phyloP scores from a whole-genome alignment of 2,329 filamentous ascomycete genomes.

The Xenosphaeropsis pyriputrescens region DNA sequence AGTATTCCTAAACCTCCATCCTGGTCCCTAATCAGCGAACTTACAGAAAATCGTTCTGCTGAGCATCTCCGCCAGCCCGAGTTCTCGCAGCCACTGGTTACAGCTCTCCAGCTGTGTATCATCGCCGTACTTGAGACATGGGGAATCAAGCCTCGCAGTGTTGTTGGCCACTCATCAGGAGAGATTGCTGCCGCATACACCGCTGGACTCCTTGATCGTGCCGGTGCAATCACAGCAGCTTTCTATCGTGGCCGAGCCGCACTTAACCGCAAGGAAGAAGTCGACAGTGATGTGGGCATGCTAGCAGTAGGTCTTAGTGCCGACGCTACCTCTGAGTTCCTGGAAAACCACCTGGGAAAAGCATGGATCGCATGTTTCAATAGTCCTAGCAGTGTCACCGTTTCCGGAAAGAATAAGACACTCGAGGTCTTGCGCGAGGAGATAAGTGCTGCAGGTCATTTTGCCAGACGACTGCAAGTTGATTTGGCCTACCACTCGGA shows the following conservation, averaged over 20 bases:
- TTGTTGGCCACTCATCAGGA: conserved; percentile 16
- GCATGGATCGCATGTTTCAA: conserved; percentile 19
- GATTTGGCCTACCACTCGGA: conserved; percentile 25
- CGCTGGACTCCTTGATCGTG: conserved; percentile 8
- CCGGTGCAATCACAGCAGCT: conserved; percentile 7
- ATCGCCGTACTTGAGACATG: too few relatives aligned
- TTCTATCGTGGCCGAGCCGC: conserved; percentile 9
- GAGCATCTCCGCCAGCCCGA: conserved; percentile 1
- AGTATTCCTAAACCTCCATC: background rate
- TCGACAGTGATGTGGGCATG: conserved; percentile 26
- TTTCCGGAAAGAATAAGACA: conserved; percentile 17
- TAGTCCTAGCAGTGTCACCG: conserved; percentile 21
- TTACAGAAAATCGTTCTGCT: conserved; percentile 14
- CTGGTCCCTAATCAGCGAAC: background rate
- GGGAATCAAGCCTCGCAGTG: conserved; percentile 8
- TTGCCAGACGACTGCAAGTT: conserved; percentile 20
- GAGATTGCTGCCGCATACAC: conserved; percentile 23
- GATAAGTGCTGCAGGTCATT: conserved; percentile 14
- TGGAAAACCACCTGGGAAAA: conserved; percentile 2
- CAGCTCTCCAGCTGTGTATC: conserved; percentile 14
- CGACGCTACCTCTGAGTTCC: conserved; percentile 10
- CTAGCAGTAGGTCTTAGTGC: conserved; percentile 24
- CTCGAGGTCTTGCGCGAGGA: conserved; percentile 15
- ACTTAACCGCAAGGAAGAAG: background rate
- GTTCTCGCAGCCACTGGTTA: conserved; percentile 10